phyloP scores from a whole-genome alignment of 768 basidiomycete genomes.

The Postia placenta region DNA sequence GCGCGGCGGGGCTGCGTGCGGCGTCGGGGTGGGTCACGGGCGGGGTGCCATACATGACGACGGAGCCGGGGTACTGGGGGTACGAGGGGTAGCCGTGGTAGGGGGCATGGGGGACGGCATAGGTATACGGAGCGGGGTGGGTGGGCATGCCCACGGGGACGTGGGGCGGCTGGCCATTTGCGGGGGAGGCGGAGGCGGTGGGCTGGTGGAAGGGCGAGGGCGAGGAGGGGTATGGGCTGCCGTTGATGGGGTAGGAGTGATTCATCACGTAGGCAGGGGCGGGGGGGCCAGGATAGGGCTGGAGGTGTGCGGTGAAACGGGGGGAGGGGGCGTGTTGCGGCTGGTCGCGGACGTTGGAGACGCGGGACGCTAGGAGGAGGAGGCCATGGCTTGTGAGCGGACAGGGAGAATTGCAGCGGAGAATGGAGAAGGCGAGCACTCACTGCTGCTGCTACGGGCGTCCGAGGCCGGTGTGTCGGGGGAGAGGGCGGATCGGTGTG shows the following conservation, averaged over 20 bases:
- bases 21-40: constrained; percentile 32
- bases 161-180: constrained; percentile 32
- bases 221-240: constrained; percentile 42
- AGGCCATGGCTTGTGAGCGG: constrained; percentile 6
- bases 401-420: constrained; percentile 1
- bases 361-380: constrained; percentile 21
- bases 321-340: constrained; percentile 28
- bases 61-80: constrained; percentile 41
- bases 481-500: constrained; percentile 1
- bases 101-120: constrained; percentile 49
- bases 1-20: constrained; percentile 25
- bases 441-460: constrained; percentile 4
- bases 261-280: constrained; percentile 49
- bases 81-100: constrained; percentile 53
- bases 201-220: constrained; percentile 28
- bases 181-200: constrained; percentile 29
- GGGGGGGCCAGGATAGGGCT: constrained; percentile 45
- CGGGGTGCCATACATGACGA: constrained; percentile 61
- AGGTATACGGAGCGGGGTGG: constrained; percentile 43
- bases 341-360: constrained; percentile 28
- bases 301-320: constrained; percentile 33
- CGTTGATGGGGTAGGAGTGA: constrained; percentile 58
- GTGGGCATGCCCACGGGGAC: constrained; percentile 32
- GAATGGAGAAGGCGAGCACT: constrained; percentile 4
- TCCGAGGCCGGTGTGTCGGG: constrained; percentile 8